Base-by-base conservation (phyloP, 1,284 basidiomycete species). In the Polyporus tsugae region DNA sequence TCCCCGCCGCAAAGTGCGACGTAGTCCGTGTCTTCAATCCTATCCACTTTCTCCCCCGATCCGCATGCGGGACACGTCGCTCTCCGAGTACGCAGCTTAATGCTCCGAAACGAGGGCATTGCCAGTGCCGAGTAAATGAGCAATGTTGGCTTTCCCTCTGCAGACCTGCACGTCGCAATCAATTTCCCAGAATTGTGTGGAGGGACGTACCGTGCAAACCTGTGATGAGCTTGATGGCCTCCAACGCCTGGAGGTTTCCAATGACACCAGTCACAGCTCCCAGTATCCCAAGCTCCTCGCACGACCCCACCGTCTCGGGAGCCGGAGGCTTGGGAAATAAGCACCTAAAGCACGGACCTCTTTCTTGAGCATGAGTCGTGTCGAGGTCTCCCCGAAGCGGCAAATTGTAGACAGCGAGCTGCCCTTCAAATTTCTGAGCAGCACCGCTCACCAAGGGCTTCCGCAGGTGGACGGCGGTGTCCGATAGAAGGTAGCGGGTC, bases 401-500 rank as follows among this genome's bases (percentile, higher is more conserved):
- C 0, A 75, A 79, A 75, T 93, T 93, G 79, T 96, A 97, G 2
- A 91, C 86, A 70, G 91, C 92, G 55, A 99, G 87, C 77, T 99
- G 97, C 0, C 98, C 98, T 66, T 98, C 95, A 67, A 90, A 92
- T 62, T 93, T 90, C 75, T 99, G 95, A 0, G 97, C 97, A 1
- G 97, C 98, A 3, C 96, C 98, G 65, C 93, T 95, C 41, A 99
- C 92, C 38, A 99, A 89, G 4, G 95, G 93, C 60, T 91, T 91
- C 6, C 82, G 80, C 2, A 95, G 86, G 0, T 82, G 81, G 53
- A 95, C 94, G n/a, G 93, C 90, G 0, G 90, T 88, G 78, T 99
- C 97, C n/a, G 95, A 96, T 67, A 99, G 86, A 7, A 99, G 88
- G 80, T 99, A 99, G 4, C 98, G 92, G 0, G 95, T 97, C 4